Evolutionary conservation across 495 filamentous ascomycete genomes (phyloP), one percentile per base, ranked within the genome.

Genomic region (Aspergillus haitiensis): DNA sequence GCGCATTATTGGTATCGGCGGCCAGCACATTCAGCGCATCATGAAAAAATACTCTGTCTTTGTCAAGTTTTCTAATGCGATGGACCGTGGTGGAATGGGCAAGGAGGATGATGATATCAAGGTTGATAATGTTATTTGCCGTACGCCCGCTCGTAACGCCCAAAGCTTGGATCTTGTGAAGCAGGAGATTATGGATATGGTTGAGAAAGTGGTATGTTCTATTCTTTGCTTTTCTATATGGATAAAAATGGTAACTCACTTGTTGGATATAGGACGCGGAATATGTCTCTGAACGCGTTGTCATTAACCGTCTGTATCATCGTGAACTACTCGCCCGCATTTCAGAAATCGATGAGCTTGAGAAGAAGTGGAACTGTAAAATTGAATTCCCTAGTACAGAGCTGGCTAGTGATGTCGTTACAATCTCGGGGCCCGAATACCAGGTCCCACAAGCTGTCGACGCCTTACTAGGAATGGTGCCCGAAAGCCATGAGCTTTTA

Each of bases 21-120:
- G 94, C 15, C 92, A 97, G 71, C 95, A 98, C 67, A 99, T 99
- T 66, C 94, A 99, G 71, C 92, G 92, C 58, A 98, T 98, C 78
- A 99, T 98, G 94, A 99, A 99, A 80, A 97, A 97, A 74, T 95
- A 99, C 77, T 99, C 94, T 2, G 94, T 99, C 58, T 99, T 98
- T 63, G 94, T 99, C 78, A 99, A 99, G 72, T 99, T 99, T 70
- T 96, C 92, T 62, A 99, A 99, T 67, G 94, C 95, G 31, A 98
- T 98, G 95, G 94, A 99, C 73, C 89, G 94, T 65, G 93, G 92
- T 57, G 92, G 92, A 10, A 87, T 95, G 73, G 89, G 91, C 62
- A 90, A 92, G 61, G 94, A 98, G 66, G 93, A 96, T 68, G 95
- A 98, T 71, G 94, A 98, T 70, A 91, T 94, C 75, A 95, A 96